These are phyloP conservation scores for Cyphellophora attinorum DNA, from an alignment of 2,329 filamentous ascomycete species.

Conservation along the genomic window DNA sequence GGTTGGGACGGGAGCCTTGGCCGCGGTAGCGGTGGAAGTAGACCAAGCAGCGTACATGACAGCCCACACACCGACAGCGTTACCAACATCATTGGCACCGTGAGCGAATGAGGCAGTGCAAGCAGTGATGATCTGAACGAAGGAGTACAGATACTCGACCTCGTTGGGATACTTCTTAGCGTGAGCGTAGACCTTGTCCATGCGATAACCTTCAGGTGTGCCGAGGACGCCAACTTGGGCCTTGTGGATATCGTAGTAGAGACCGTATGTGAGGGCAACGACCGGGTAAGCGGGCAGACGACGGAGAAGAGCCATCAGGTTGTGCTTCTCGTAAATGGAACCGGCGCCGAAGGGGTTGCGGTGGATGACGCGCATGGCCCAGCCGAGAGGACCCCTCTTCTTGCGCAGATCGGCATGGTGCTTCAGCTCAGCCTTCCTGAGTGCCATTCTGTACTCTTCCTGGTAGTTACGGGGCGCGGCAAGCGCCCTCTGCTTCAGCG, in stretches of 20 bases:
- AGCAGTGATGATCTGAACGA: constrained; percentile 45
- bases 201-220: constrained; percentile 63
- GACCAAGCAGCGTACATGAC: constrained; percentile 60
- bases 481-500: constrained; percentile 5
- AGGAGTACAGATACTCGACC: constrained; percentile 53
- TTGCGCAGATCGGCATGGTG: constrained; percentile 56
- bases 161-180: constrained; percentile 61
- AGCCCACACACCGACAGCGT: constrained; percentile 61
- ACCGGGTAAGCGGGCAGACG: constrained; percentile 61
- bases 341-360: constrained; percentile 65
- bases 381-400: constrained; percentile 60
- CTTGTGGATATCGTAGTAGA: constrained; percentile 74
- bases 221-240: constrained; percentile 61
- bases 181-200: constrained; percentile 56
- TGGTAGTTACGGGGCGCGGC: constrained; percentile 31
- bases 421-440: constrained; percentile 45
- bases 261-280: constrained; percentile 58
- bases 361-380: constrained; percentile 70
- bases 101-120: constrained; percentile 47
- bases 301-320: constrained; percentile 53
- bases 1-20: constrained; percentile 58
- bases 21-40: constrained; percentile 49
- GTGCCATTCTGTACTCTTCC: constrained; percentile 52
- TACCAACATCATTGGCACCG: constrained; percentile 68
- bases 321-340: constrained; percentile 63